Evolutionary conservation across 345 rosid species (phyloP).

Genomic region (Pelargonium nanum): DNA sequence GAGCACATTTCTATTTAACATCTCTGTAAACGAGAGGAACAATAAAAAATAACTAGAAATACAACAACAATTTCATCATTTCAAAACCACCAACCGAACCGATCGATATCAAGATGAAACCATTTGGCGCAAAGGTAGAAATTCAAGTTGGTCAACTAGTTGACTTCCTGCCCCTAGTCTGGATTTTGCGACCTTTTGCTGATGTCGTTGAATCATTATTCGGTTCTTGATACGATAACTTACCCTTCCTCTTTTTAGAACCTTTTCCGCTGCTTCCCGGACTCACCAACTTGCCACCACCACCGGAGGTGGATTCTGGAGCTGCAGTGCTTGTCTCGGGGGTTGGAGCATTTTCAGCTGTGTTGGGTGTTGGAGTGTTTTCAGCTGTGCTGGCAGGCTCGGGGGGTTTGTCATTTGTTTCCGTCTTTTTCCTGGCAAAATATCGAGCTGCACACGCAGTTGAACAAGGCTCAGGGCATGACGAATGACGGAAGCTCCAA

Average conservation of each 20-base stretch:
- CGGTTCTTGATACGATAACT: no score
- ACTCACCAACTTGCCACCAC: neutral
- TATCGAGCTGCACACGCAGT: neutral
- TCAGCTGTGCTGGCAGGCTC: no score
- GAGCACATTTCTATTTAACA: no score
- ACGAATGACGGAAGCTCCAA: conserved; percentile 45
- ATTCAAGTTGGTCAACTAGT: neutral
- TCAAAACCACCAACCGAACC: no score
- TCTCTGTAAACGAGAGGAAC: no score
- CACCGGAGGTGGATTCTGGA: neutral
- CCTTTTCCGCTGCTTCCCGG: neutral
- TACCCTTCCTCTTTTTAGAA: neutral
- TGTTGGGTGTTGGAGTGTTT: neutral
- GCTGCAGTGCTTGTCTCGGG: neutral
- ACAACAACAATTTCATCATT: no score
- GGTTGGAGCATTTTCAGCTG: neutral
- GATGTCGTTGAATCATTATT: no score
- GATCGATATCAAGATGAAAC: neutral
- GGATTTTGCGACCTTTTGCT: neutral
- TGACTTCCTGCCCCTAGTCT: neutral
- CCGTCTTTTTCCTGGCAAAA: neutral
- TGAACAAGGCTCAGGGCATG: neutral
- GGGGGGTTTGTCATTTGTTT: neutral
- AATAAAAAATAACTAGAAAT: no score
- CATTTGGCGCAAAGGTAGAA: neutral